Conservation (phyloP, 352 stramenopile species). For the Phytophthora citrophthora region DNA sequence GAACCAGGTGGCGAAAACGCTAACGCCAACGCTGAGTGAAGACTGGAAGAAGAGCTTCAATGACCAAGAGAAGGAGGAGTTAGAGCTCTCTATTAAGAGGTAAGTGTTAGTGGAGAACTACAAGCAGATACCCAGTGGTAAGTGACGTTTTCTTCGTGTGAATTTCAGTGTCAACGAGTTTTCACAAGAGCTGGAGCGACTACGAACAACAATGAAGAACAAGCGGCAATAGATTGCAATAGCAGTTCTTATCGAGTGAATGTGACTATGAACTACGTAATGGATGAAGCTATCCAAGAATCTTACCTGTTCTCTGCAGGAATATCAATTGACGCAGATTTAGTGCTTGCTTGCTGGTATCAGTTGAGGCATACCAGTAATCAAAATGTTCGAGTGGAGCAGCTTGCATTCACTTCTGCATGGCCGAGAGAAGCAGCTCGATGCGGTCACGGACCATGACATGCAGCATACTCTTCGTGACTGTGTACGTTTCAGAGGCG, state of each 20-base stretch:
- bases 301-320: not conserved
- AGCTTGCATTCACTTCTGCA: constrained; percentile 20
- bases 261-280: not conserved
- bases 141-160: not conserved
- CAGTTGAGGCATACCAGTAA: constrained; percentile 2
- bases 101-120: not conserved
- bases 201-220: constrained; percentile 29
- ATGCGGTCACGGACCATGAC: constrained; percentile 83
- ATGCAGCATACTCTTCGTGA: constrained; percentile 58
- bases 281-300: not conserved
- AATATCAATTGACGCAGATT: constrained; percentile 16
- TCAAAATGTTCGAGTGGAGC: not conserved
- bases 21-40: not conserved
- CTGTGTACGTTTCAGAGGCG: constrained; percentile 49
- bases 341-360: constrained; percentile 6
- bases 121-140: not conserved
- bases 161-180: constrained; percentile 29
- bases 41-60: constrained; percentile 32
- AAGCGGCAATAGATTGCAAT: constrained; percentile 8
- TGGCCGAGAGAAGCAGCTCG: constrained; percentile 50
- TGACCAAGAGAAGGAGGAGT: constrained; percentile 19
- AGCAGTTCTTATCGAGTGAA: no score
- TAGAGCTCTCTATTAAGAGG: constrained; percentile 33
- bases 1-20: constrained; percentile 17
- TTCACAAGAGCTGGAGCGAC: constrained; percentile 28